Evolutionary conservation across 441 rosid genomes (phyloP).

Genomic region (Erodium trifolium): DNA sequence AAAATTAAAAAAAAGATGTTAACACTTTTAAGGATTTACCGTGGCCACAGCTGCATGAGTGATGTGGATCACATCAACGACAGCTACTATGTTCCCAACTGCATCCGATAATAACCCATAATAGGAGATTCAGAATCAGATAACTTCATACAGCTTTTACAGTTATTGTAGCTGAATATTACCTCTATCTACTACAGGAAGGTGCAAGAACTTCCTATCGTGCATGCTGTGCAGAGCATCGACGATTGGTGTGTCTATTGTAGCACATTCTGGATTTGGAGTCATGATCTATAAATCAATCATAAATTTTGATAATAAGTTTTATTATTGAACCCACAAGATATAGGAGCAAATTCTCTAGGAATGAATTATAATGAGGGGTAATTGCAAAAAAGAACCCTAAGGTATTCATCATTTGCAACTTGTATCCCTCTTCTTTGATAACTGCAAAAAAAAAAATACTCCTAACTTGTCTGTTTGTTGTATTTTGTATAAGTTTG

Average conservation of each 20-base stretch:
- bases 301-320: too few relatives aligned
- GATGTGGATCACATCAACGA: conserved; percentile 75
- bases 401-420: too few relatives aligned
- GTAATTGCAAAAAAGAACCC: too few relatives aligned
- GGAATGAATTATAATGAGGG: too few relatives aligned
- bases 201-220: conserved; percentile 89
- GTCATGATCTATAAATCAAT: conserved; percentile 64
- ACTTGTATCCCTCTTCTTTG: too few relatives aligned
- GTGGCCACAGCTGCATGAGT: conserved; percentile 95
- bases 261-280: conserved; percentile 86
- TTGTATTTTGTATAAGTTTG: too few relatives aligned
- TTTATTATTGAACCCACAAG: too few relatives aligned
- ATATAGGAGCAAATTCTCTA: too few relatives aligned
- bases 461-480: too few relatives aligned
- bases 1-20: too few relatives aligned
- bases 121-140: conserved; percentile 18
- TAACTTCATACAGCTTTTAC: neutral
- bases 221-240: conserved; percentile 94
- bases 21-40: conserved; percentile 33
- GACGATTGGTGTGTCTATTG: conserved; percentile 74
- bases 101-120: conserved; percentile 23
- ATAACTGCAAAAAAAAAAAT: too few relatives aligned
- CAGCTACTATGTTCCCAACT: conserved; percentile 80
- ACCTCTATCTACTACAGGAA: conserved; percentile 88
- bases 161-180: conserved; percentile 8